Percentiles rank a stretch among this genome's conserved stretches.
Conservation (phyloP, 2,329 filamentous ascomycete genomes). For the Beauveria sp. region DNA sequence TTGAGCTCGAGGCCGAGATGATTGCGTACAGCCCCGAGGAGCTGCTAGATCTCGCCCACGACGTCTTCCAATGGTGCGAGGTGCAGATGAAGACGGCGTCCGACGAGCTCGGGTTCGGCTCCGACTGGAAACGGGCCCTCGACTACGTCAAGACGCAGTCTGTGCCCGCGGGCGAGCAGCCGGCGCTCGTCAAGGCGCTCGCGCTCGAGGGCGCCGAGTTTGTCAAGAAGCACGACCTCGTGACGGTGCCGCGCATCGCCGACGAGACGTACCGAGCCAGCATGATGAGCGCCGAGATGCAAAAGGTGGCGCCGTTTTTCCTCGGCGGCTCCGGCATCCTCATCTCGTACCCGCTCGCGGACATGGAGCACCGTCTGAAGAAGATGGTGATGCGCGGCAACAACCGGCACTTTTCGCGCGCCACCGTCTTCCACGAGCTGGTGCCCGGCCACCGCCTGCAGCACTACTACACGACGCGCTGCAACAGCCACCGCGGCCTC, state of each 20-base stretch:
- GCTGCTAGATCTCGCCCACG: slow-evolving; percentile 41
- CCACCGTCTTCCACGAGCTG: slow-evolving; percentile 55
- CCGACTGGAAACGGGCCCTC: slow-evolving; percentile 45
- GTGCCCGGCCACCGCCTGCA: slow-evolving; percentile 53
- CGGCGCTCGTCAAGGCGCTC: slow-evolving; percentile 42
- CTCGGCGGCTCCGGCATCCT: slow-evolving; percentile 46
- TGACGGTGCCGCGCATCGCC: slow-evolving; percentile 46
- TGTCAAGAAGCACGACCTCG: slow-evolving; percentile 44
- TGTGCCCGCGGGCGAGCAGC: slow-evolving; percentile 46
- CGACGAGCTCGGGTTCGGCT: slow-evolving; percentile 36
- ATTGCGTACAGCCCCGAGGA: slow-evolving; percentile 52
- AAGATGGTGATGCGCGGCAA: slow-evolving; percentile 54
- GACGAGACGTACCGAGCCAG: slow-evolving; percentile 47
- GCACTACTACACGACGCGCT: slow-evolving; percentile 38
- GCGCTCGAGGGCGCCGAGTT: slow-evolving; percentile 44
- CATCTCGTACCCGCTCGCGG: slow-evolving; percentile 47
- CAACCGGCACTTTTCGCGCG: slow-evolving; percentile 47
- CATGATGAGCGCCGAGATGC: slow-evolving; percentile 46
- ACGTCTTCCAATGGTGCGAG: slow-evolving; percentile 49
- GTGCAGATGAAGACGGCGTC: slow-evolving; percentile 45
- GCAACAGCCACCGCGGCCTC: slow-evolving; percentile 40
- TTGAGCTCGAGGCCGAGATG: slow-evolving; percentile 48
- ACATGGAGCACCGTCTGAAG: slow-evolving; percentile 47
- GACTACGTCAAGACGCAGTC: slow-evolving; percentile 48
- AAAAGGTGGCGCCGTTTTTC: slow-evolving; percentile 51